phyloP scores from a whole-genome alignment of 139 green algal genomes.

The Picochlorum sp. region DNA sequence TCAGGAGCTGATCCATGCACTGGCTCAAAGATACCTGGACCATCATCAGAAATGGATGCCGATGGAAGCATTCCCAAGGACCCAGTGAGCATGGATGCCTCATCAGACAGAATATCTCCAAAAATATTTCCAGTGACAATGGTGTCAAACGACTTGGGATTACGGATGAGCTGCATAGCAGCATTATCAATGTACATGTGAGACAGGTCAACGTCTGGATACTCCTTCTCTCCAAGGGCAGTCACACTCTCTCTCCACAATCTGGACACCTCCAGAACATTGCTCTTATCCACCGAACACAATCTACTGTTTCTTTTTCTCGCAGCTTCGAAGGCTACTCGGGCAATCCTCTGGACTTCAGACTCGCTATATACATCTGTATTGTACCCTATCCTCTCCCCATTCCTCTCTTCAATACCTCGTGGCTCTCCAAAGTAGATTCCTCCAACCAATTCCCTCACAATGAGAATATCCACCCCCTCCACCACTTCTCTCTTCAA shows the following conservation, averaged over 20 bases:
- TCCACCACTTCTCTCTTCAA: conserved; percentile 92
- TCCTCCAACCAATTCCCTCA: conserved; percentile 91
- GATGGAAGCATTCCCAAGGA: conserved; percentile 96
- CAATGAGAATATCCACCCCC: conserved; percentile 98
- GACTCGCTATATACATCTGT: conserved; percentile 89
- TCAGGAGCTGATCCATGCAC: conserved; percentile 96
- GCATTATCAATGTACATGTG: conserved; percentile 99
- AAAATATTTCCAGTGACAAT: conserved; percentile 99
- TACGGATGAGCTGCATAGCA: conserved; percentile 96
- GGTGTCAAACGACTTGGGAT: conserved; percentile 90
- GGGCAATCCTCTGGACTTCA: conserved; percentile 93
- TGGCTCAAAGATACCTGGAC: conserved; percentile 94
- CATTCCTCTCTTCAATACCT: conserved; percentile 44
- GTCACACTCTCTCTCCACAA: conserved; percentile 89
- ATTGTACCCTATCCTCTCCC: conserved; percentile 88
- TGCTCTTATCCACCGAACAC: conserved; percentile 93
- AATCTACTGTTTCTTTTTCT: conserved; percentile 69
- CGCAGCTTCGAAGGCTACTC: conserved; percentile 88
- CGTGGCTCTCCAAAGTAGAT: conserved; percentile 97
- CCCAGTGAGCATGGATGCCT: conserved; percentile 95
- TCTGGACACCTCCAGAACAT: conserved; percentile 91
- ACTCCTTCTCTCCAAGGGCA: conserved; percentile 57
- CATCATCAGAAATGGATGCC: conserved; percentile 75
- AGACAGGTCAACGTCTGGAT: conserved; percentile 91
- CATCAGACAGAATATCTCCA: conserved; percentile 98